Evolutionary conservation across 2,329 filamentous ascomycete genomes (phyloP), one percentile per base, ranked within the genome.

Genomic region (Ophiostoma sp.): DNA sequence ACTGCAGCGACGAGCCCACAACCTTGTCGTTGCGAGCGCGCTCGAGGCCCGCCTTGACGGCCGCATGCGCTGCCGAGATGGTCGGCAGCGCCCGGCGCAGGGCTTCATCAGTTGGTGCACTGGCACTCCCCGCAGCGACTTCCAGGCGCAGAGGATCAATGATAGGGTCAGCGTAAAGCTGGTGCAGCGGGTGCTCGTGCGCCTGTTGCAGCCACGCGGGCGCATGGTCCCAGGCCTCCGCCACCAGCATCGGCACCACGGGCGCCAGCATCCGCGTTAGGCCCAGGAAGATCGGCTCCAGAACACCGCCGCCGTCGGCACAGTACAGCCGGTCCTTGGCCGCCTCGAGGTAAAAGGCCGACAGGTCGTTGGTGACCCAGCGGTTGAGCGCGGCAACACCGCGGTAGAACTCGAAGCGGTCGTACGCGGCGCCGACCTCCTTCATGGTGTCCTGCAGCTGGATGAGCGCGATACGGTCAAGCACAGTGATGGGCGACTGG

Each of bases 241-340:
- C 92, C 0, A 97, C 90, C 4, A 98, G 84, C 54, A 94, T 79
- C 0, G 94, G 94, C 11, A 90, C 90, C 70, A 97, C 86, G 1
- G 94, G 93, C 2, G 87, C 89, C 39, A 98, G 83, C 85, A 96
- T 92, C 69, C 89, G 86, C 72, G 94, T 81, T 23, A 97, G 82
- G 48, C 92, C 88, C 6, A 87, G 80, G 72, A 94, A 88, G 69
- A 97, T 86, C 36, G 86, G 83, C 74, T 87, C 85, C 67, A 91
- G 80, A 4, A 86, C 83, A 66, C 90, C 90, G 23, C 86, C 84
- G 17, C 86, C 86, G 72, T 89, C 86, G 39, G 91, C 92, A 65
- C 94, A 95, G 81, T 99, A 99, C 1, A 98, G 83, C 3, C 92
- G 85, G 76, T 99, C 95, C 79, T 99, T 99, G 75, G 94, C 84